Evolutionary conservation across 2,329 filamentous ascomycete genomes (phyloP).

Genomic region (Sclerotinia sclerotiorum): DNA sequence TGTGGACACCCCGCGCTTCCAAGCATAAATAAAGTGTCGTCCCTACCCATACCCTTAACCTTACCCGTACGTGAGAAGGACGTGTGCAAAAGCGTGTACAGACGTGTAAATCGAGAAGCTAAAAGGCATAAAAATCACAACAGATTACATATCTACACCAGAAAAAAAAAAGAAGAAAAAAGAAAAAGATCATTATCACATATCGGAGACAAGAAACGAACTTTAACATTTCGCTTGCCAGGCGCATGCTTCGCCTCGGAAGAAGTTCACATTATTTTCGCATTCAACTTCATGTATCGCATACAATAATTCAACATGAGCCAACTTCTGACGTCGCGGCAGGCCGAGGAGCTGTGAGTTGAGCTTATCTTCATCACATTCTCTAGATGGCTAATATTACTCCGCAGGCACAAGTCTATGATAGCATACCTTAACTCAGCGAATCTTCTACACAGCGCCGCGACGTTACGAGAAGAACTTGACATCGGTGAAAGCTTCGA

Average conservation of each 20-base stretch:
- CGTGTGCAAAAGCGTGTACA: conserved; percentile 16
- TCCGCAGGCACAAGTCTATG: conserved; percentile 81
- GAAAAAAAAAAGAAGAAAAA: neutral
- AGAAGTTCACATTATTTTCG: conserved; percentile 7
- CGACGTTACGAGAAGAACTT: conserved; percentile 74
- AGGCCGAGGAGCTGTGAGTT: conserved; percentile 85
- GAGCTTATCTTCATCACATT: conserved; percentile 19
- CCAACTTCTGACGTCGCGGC: conserved; percentile 72
- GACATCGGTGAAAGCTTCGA: conserved; percentile 70
- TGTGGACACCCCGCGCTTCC: conserved; percentile 22
- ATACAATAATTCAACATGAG: conserved; percentile 55
- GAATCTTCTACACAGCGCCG: conserved; percentile 67
- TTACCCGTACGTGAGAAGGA: conserved; percentile 6
- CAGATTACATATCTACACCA: conserved; percentile 1
- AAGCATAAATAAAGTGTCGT: conserved; percentile 15
- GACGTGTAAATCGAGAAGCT: conserved; percentile 11
- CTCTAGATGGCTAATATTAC: conserved; percentile 30
- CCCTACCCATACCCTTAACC: neutral
- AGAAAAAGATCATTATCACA: conserved; percentile 7
- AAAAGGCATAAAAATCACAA: conserved; percentile 23
- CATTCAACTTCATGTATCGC: conserved; percentile 24
- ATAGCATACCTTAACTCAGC: conserved; percentile 81
- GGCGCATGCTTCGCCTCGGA: conserved; percentile 31
- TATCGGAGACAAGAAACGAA: conserved; percentile 14
- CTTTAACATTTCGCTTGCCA: conserved; percentile 23